Evolutionary conservation across 768 basidiomycete genomes (phyloP), one percentile per base, ranked within the genome.

Genomic region (Galerina marginata): DNA sequence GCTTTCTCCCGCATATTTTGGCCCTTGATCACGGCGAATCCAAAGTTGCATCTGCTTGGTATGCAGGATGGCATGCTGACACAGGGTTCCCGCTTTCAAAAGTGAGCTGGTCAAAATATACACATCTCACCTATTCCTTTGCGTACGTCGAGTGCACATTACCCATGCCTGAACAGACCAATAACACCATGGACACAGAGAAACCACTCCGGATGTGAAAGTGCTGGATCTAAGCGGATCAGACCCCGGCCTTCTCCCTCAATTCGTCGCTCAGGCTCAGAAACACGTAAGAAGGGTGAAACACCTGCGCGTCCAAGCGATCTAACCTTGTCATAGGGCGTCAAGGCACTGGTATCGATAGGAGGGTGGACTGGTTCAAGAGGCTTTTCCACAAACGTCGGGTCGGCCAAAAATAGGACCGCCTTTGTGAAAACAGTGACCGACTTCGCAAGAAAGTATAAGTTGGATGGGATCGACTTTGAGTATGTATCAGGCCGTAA

Each of bases 311-410:
- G 26, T 9, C 9, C 11, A 40, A 26, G 12, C 14, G 44, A 9
- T 20, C 20, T 12, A 16, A 54, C 45, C 5, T 15, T 20, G 42
- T 16, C 49, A 15, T 62, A 91, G 88, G 72, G 75, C 50, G 87
- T 90, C 9, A 81, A 81, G 64, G 83, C 88, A 0, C 70, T 83
- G 6, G 69, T 88, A 29, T 84, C 87, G 3, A 76, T 92, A 25
- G 91, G 91, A 40, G 91, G 91, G 5, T 92, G 89, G 90, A 78
- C 75, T 7, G 91, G 90, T 7, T 80, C 86, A 3, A 74, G 69
- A 37, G 88, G 76, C 64, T 92, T 84, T 66, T 92, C 91, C 2
- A 75, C 84, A 4, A 80, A 84, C 20, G 81, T 92, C 16, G 86
- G 79, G 2, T 86, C 86, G 5, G 69, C 83, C 0, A 63, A 74